phyloP scores from a whole-genome alignment of 108 stramenopile species.

The Cyclostephanos tholiformis region DNA sequence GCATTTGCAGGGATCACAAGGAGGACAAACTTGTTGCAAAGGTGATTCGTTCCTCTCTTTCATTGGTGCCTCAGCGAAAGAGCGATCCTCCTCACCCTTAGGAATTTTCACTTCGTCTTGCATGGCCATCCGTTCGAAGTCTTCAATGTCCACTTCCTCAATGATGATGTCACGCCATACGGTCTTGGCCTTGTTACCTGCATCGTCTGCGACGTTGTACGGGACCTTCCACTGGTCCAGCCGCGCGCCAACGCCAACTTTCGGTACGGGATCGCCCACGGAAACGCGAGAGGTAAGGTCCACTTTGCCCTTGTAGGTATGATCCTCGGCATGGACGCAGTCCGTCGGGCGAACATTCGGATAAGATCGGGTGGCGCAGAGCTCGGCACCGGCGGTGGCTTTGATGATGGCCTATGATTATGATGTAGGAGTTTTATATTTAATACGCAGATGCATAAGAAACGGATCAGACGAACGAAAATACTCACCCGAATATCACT shows the following conservation, averaged over 20 bases:
- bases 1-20: slow-evolving; percentile 32
- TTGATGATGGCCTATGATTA: slow-evolving; percentile 59
- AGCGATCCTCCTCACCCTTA: slow-evolving; percentile 45
- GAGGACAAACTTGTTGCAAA: slow-evolving; percentile 14
- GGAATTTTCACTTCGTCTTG: slow-evolving; percentile 43
- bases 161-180: slow-evolving; percentile 79
- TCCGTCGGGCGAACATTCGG: slow-evolving; percentile 61
- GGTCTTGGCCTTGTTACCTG: slow-evolving; percentile 79
- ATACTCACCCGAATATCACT: slow-evolving; percentile 68
- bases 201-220: slow-evolving; percentile 85
- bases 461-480: slow-evolving; percentile 5
- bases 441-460: not conserved
- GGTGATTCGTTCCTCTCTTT: slow-evolving; percentile 48
- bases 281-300: slow-evolving; percentile 68
- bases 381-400: slow-evolving; percentile 76
- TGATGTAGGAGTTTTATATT: not conserved
- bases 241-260: slow-evolving; percentile 28
- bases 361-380: slow-evolving; percentile 70
- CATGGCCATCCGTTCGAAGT: slow-evolving; percentile 60
- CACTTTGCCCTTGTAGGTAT: slow-evolving; percentile 71
- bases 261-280: slow-evolving; percentile 77
- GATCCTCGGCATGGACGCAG: slow-evolving; percentile 77
- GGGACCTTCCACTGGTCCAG: slow-evolving; percentile 79
- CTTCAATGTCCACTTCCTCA: slow-evolving; percentile 80
- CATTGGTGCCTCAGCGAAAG: slow-evolving; percentile 52